These are phyloP conservation scores for Eutrema yunnanense DNA, from an alignment of 345 rosid species.

Conservation along the genomic window DNA sequence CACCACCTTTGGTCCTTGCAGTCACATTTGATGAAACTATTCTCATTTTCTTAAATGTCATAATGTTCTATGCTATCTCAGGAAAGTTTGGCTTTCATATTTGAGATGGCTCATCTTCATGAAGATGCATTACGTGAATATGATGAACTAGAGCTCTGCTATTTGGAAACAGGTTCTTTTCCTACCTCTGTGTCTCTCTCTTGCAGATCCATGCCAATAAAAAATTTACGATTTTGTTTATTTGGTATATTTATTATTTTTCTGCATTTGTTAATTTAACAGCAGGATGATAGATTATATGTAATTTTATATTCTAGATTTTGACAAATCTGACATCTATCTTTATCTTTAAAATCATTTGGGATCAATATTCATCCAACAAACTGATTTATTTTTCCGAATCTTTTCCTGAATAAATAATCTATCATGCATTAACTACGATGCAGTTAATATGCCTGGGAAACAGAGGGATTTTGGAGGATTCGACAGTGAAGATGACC, in stretches of 20 bases:
- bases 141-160: slow-evolving; percentile 93
- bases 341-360: background rate
- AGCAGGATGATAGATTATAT: background rate
- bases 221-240: background rate
- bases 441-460: slow-evolving; percentile 64
- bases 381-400: background rate
- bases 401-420: background rate
- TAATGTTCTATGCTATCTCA: slow-evolving; percentile 32
- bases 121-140: slow-evolving; percentile 97
- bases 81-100: slow-evolving; percentile 99
- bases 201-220: background rate
- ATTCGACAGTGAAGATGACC: slow-evolving; percentile 79
- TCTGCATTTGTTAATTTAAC: too few relatives aligned
- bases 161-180: slow-evolving; percentile 77
- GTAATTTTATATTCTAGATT: background rate
- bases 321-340: background rate
- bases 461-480: slow-evolving; percentile 93
- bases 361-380: slow-evolving; percentile 7
- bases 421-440: background rate
- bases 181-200: slow-evolving; percentile 2
- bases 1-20: background rate
- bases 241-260: background rate
- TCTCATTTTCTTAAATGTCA: slow-evolving; percentile 22
- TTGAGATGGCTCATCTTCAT: slow-evolving; percentile 94
- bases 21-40: slow-evolving; percentile 2